A percentile compares a stretch with the other conserved stretches of the same genome.
Evolutionary conservation across 1,284 basidiomycete species (phyloP).

Genomic region (Sanguinoderma infundibulare): DNA sequence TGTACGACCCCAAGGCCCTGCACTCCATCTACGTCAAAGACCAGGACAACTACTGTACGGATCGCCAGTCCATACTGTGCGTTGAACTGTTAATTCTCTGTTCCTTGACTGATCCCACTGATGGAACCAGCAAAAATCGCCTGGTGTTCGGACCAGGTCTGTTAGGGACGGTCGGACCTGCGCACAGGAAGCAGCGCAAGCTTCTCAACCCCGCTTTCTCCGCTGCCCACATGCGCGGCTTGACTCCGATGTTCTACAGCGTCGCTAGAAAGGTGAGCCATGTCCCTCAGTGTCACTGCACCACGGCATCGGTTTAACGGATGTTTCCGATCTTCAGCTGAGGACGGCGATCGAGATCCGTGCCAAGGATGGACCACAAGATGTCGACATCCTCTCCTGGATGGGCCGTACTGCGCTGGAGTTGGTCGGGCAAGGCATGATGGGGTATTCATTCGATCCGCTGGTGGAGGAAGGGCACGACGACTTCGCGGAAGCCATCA

Average conservation of each 20-base stretch:
- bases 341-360: constrained; percentile 20
- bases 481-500: constrained; percentile 33
- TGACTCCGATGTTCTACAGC: constrained; percentile 1
- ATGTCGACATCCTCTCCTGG: constrained; percentile 37
- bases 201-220: constrained; percentile 1
- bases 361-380: constrained; percentile 14
- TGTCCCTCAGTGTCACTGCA: background rate
- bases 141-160: background rate
- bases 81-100: background rate
- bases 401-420: constrained; percentile 40
- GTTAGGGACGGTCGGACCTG: background rate
- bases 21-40: constrained; percentile 12
- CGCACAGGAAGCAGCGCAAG: constrained; percentile 1
- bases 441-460: constrained; percentile 41
- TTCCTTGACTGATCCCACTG: background rate
- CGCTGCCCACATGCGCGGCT: background rate
- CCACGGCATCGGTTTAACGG: background rate
- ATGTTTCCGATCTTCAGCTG: constrained; percentile 13
- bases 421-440: constrained; percentile 39
- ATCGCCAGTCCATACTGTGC: background rate
- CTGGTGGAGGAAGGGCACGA: constrained; percentile 28
- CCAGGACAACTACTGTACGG: background rate
- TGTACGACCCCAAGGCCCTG: constrained; percentile 11
- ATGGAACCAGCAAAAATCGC: background rate
- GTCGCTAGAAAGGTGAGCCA: background rate